Conservation (phyloP, 2,329 filamentous ascomycete species). For the Aureobasidium sp. region DNA sequence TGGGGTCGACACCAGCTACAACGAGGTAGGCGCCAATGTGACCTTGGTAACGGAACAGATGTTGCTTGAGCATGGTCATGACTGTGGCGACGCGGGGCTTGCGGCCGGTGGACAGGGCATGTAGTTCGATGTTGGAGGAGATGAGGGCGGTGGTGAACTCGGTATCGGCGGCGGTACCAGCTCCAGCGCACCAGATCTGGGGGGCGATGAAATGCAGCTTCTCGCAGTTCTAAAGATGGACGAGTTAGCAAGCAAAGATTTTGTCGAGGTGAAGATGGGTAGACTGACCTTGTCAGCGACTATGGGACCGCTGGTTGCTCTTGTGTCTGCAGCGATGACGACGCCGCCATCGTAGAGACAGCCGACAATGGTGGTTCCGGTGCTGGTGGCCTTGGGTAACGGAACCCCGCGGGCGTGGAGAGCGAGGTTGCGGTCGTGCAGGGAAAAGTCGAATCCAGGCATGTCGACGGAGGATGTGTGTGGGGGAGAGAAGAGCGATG, state of each 20-base stretch:
- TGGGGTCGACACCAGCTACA: conserved; percentile 92
- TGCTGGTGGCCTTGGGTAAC: conserved; percentile 94
- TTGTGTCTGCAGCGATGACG: conserved; percentile 96
- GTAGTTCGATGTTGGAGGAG: conserved; percentile 96
- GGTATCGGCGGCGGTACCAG: conserved; percentile 94
- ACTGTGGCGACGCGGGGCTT: conserved; percentile 96
- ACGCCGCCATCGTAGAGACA: conserved; percentile 95
- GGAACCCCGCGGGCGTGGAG: conserved; percentile 91
- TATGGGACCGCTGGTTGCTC: conserved; percentile 94
- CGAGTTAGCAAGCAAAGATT: background rate
- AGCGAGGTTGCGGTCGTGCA: conserved; percentile 98
- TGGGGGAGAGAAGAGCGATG: background rate
- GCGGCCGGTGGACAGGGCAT: conserved; percentile 91
- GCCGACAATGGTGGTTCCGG: conserved; percentile 96
- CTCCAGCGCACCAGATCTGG: conserved; percentile 98
- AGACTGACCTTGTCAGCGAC: conserved; percentile 82
- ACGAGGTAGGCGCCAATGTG: conserved; percentile 97
- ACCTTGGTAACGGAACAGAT: conserved; percentile 97
- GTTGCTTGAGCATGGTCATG: conserved; percentile 99
- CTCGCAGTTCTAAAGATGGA: conserved; percentile 70
- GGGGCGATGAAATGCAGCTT: conserved; percentile 98
- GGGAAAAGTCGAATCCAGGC: conserved; percentile 98
- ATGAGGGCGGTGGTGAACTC: conserved; percentile 99
- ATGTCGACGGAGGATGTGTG: conserved; percentile 43
- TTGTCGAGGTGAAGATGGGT: background rate